phyloP scores from a whole-genome alignment of 2,329 filamentous ascomycete genomes.

The Penicillium sp. region DNA sequence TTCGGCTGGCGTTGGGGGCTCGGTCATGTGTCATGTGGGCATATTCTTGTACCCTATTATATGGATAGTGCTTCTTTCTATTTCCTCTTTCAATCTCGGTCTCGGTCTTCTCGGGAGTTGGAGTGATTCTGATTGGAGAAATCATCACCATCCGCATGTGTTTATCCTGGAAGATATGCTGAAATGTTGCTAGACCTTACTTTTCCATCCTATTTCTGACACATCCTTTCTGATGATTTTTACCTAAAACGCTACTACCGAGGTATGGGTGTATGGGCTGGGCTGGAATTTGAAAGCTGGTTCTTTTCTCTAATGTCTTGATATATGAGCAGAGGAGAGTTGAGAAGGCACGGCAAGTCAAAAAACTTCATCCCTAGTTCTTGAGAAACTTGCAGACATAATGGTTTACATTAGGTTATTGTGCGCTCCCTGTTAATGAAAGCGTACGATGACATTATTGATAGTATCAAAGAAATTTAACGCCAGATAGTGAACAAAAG shows the following conservation, averaged over 20 bases:
- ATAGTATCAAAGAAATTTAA: neutral
- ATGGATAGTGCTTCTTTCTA: neutral
- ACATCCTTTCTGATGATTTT: slow-evolving; percentile 17
- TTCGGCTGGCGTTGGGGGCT: neutral
- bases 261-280: slow-evolving; percentile 9
- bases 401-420: neutral
- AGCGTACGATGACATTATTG: neutral
- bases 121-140: neutral
- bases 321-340: neutral
- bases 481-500: neutral
- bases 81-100: neutral
- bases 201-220: slow-evolving; percentile 16
- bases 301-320: slow-evolving; percentile 2
- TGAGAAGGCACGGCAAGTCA: neutral
- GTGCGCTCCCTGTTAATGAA: neutral
- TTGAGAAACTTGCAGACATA: neutral
- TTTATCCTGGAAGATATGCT: slow-evolving; percentile 10
- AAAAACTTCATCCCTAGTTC: neutral
- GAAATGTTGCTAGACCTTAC: slow-evolving; percentile 15
- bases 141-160: neutral
- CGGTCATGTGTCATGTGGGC: slow-evolving; percentile 14
- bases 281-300: neutral
- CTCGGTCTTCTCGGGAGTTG: neutral
- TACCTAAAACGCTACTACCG: neutral
- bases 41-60: slow-evolving; percentile 35